Conservation (phyloP, 2,329 filamentous ascomycete genomes). For the Daldinia sp. region DNA sequence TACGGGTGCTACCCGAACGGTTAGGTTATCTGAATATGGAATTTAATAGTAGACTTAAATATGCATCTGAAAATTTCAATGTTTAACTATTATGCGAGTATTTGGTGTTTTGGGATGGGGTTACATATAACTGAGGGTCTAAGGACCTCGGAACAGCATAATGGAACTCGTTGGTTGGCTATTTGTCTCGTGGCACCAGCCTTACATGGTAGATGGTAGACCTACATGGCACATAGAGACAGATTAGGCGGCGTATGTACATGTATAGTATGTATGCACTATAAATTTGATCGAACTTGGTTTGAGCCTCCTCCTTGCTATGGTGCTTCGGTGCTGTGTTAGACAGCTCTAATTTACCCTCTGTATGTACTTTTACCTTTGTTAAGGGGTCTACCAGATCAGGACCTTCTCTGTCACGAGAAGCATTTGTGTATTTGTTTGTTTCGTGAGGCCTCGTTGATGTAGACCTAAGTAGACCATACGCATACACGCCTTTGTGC, state of each 20-base stretch:
- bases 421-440: conserved; percentile 35
- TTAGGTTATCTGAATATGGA: conserved; percentile 18
- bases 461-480: conserved; percentile 13
- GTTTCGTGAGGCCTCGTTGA: conserved; percentile 35
- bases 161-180: conserved; percentile 20
- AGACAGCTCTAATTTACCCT: neutral
- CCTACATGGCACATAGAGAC: neutral
- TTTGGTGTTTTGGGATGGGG: neutral
- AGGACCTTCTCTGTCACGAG: conserved; percentile 26
- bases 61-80: conserved; percentile 38
- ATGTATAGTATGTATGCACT: conserved; percentile 5
- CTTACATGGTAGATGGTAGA: conserved; percentile 2
- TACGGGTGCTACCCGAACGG: conserved; percentile 24
- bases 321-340: neutral
- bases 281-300: conserved; percentile 17
- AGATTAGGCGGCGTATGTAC: neutral
- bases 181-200: conserved; percentile 21
- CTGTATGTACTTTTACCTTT: neutral
- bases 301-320: conserved; percentile 27
- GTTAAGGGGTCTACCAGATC: conserved; percentile 3
- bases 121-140: conserved; percentile 26
- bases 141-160: conserved; percentile 9
- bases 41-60: conserved; percentile 22
- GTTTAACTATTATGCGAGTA: conserved; percentile 9
- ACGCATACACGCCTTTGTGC: conserved; percentile 16